A percentile compares a stretch with the other conserved stretches of the same genome.
Evolutionary conservation across 2,329 filamentous ascomycete genomes (phyloP).

Genomic region (Phaeosphaeria sp.): DNA sequence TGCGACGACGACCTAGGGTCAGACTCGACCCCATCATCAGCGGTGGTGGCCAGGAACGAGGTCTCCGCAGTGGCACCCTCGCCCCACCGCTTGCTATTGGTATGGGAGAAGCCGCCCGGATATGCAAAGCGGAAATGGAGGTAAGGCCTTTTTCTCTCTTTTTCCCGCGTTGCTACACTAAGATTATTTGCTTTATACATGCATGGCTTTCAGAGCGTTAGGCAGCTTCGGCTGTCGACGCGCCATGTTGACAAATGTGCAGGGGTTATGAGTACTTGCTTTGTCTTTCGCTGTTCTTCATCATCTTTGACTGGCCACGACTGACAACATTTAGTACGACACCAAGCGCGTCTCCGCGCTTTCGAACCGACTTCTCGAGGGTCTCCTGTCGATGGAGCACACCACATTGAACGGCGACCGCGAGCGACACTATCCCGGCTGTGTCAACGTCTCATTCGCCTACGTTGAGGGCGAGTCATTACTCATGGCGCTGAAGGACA

Average conservation of each 20-base stretch:
- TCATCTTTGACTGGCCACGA: background rate
- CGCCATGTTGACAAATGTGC: slow-evolving; percentile 64
- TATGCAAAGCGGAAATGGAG: slow-evolving; percentile 87
- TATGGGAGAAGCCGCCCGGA: slow-evolving; percentile 93
- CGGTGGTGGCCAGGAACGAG: slow-evolving; percentile 94
- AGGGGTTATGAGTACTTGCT: slow-evolving; percentile 65
- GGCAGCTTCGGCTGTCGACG: slow-evolving; percentile 38
- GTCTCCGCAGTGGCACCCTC: slow-evolving; percentile 90
- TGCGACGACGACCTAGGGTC: slow-evolving; percentile 89
- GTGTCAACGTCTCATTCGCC: slow-evolving; percentile 97
- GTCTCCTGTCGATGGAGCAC: slow-evolving; percentile 88
- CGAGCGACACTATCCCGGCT: slow-evolving; percentile 87
- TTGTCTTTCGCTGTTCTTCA: background rate
- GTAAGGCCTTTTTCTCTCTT: slow-evolving; percentile 64
- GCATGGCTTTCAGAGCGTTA: slow-evolving; percentile 83
- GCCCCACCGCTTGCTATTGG: slow-evolving; percentile 88
- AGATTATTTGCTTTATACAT: slow-evolving; percentile 88
- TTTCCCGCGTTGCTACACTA: slow-evolving; percentile 40
- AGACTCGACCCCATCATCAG: slow-evolving; percentile 95
- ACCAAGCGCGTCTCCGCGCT: slow-evolving; percentile 81
- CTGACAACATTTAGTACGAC: slow-evolving; percentile 74
- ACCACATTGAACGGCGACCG: slow-evolving; percentile 89
- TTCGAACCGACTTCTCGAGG: slow-evolving; percentile 82
- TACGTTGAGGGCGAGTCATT: slow-evolving; percentile 98
- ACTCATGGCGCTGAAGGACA: slow-evolving; percentile 97